Conservation (phyloP, 768 basidiomycete genomes). For the Amanita pallidorosea region DNA sequence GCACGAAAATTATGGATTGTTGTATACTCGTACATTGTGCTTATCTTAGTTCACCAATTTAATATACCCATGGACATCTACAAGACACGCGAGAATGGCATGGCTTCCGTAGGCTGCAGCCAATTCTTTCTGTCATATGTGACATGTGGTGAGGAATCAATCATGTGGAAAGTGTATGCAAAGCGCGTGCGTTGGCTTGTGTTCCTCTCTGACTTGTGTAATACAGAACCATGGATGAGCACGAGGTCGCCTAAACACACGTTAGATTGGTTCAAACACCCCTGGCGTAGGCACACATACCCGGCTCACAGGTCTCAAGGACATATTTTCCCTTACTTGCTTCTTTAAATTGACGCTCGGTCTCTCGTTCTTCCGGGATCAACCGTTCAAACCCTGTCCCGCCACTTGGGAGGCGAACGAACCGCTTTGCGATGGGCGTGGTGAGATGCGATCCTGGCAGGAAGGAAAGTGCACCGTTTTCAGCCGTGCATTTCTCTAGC, state of each 20-base stretch:
- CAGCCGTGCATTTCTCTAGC: constrained; percentile 73
- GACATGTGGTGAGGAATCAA: constrained; percentile 62
- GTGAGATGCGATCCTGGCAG: constrained; percentile 83
- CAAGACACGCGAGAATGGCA: constrained; percentile 70
- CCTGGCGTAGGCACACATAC: constrained; percentile 22
- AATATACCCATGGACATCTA: neutral
- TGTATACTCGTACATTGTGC: neutral
- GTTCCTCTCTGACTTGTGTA: constrained; percentile 90
- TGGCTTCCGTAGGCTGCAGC: constrained; percentile 77
- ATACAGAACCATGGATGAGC: constrained; percentile 84
- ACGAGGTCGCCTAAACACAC: constrained; percentile 66
- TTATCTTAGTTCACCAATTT: neutral
- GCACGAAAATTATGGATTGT: too few species aligned
- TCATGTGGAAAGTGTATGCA: constrained; percentile 96
- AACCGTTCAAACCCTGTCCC: constrained; percentile 83
- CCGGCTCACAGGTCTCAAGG: constrained; percentile 64
- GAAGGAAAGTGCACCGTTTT: constrained; percentile 82
- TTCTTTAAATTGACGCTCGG: constrained; percentile 10
- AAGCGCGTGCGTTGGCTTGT: constrained; percentile 69
- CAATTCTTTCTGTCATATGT: constrained; percentile 88
- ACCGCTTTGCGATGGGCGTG: constrained; percentile 68
- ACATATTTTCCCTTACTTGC: constrained; percentile 39
- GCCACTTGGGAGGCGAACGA: constrained; percentile 62
- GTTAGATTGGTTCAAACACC: neutral
- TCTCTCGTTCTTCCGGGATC: constrained; percentile 22